phyloP scores from a whole-genome alignment of 805 yeast species.

The Pichia eremophila region DNA sequence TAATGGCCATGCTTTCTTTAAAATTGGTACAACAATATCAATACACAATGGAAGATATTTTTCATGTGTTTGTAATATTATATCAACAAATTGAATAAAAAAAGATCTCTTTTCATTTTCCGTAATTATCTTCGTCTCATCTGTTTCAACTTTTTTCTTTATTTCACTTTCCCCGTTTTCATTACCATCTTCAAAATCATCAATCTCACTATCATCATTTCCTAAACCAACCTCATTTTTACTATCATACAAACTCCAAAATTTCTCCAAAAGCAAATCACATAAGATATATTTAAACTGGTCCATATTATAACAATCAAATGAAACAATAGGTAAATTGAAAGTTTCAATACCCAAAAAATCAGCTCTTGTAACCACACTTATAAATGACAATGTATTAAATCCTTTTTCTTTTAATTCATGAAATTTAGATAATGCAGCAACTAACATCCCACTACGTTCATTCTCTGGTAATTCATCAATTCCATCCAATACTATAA shows the following conservation, averaged over 20 bases:
- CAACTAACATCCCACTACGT: constrained; percentile 29
- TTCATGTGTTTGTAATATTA: constrained; percentile 36
- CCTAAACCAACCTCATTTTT: neutral
- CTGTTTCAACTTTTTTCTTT: neutral
- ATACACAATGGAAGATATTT: constrained; percentile 39
- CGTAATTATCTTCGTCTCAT: neutral
- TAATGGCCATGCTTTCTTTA: constrained; percentile 23
- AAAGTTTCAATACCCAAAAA: constrained; percentile 30
- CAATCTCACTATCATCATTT: neutral
- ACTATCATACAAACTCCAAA: constrained; percentile 9
- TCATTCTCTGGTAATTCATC: constrained; percentile 30
- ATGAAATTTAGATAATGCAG: constrained; percentile 33
- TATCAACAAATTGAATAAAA: constrained; percentile 27
- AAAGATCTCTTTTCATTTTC: constrained; percentile 13
- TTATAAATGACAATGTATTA: constrained; percentile 28
- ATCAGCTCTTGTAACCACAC: constrained; percentile 32
- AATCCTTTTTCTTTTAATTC: constrained; percentile 28
- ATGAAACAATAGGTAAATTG: constrained; percentile 32
- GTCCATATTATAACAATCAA: constrained; percentile 29
- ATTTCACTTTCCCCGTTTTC: neutral
- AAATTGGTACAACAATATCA: constrained; percentile 24
- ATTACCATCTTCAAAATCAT: neutral
- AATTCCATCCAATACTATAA: constrained; percentile 38
- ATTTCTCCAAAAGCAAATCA: constrained; percentile 7
- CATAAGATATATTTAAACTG: constrained; percentile 31